Percentiles rank a stretch among this genome's conserved stretches.
These are phyloP conservation scores for Boletellus ananas DNA, from an alignment of 768 basidiomycete genomes.

Conservation along the genomic window DNA sequence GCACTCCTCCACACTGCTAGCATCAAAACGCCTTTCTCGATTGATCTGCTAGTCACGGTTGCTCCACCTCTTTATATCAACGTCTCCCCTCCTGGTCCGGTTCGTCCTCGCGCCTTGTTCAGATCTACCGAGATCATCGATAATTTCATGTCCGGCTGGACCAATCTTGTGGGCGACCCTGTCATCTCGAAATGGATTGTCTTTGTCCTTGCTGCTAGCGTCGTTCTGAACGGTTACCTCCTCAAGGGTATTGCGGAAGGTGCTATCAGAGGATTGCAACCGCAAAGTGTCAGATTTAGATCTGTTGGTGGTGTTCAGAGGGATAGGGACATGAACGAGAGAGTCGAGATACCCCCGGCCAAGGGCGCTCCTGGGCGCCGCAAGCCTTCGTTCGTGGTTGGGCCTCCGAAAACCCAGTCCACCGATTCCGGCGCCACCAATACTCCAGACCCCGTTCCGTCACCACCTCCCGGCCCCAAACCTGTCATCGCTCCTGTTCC, in stretches of 20 bases:
- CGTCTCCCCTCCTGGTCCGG: conserved; percentile 36
- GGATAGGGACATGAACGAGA: conserved; percentile 19
- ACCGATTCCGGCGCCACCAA: conserved; percentile 15
- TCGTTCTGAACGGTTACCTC: conserved; percentile 89
- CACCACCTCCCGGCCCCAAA: conserved; percentile 9
- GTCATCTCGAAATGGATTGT: conserved; percentile 95
- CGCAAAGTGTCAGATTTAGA: conserved; percentile 27
- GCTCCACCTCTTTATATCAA: conserved; percentile 56
- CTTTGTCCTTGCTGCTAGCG: conserved; percentile 76
- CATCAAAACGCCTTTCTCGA: conserved; percentile 17
- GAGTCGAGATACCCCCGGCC: conserved; percentile 16
- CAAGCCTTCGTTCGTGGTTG: conserved; percentile 25
- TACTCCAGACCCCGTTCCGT: conserved; percentile 16
- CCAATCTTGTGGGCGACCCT: conserved; percentile 88
- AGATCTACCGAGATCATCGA: conserved; percentile 60
- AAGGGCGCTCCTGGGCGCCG: conserved; percentile 10
- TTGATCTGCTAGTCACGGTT: conserved; percentile 56
- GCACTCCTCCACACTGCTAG: conserved; percentile 33
- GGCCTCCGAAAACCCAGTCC: conserved; percentile 16
- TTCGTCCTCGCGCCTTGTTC: conserved; percentile 31
- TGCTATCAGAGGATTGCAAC: conserved; percentile 31
- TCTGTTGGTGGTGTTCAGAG: conserved; percentile 22
- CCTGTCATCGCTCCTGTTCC: conserved; percentile 27
- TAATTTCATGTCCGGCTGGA: conserved; percentile 88
- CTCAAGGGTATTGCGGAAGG: conserved; percentile 80